Evolutionary conservation across 179 eudicot species (phyloP), one percentile per base, ranked within the genome.

Genomic region (Beta corolliflora): DNA sequence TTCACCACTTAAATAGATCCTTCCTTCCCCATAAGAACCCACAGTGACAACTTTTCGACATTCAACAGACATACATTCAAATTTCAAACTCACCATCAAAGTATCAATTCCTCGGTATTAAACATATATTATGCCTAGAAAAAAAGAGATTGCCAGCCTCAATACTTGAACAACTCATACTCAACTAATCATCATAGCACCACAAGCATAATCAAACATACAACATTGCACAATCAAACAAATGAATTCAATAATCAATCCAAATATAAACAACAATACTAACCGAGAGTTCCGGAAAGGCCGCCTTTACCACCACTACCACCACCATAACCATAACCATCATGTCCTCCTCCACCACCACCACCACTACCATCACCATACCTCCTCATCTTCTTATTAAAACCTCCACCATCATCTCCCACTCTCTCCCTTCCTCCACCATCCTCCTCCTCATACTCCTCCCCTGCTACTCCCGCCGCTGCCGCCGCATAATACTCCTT

Each of bases 301-400:
- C n/a, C n/a, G n/a, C n/a, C n/a, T n/a, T n/a, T n/a, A 41, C 89
- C 92, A 70, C 87, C 84, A 5, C 89, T 81, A 76, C 86, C 82
- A 9, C 80, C 83, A 16, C 79, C 45, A n/a, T 76, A 77, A 4
- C 83, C 86, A 67, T 80, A 80, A 9, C 59, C 45, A 16, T 80
- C 73, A 36, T 55, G 53, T 48, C 54, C 29, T 1, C 1, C 29
- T 1, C 52, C 52, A 48, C 52, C 52, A 48, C 59, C 80, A n/a
- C 81, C 81, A 50, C 71, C 80, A 36, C 75, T 16, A 15, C 70
- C 79, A 69, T 84, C 89, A 4, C 81, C 88, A 55, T 78, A 89
- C 65, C 88, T 84, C 82, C 93, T 81, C 77, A 73, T 79, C 87
- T 91, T 90, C 86, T 89, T 91, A 55, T 82, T 83, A 73, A 80